A percentile compares a stretch with the other conserved stretches of the same genome.
Conservation (phyloP, 257 asterid species). For the Asclepias syriaca region DNA sequence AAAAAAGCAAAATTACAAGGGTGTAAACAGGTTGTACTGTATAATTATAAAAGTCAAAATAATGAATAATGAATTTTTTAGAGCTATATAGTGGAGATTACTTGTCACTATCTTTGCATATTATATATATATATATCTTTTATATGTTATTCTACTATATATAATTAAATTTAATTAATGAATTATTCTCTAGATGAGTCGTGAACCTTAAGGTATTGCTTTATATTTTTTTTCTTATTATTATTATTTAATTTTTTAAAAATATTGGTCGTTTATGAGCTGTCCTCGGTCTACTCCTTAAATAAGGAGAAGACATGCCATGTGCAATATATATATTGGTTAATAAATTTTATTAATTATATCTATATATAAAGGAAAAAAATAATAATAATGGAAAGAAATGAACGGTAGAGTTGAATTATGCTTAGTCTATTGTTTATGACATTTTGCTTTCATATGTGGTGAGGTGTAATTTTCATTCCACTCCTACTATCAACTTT, state of each 20-base stretch:
- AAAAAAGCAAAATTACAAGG: slow-evolving; percentile 12
- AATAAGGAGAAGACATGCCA: slow-evolving; percentile 12
- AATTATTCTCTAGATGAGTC: background rate
- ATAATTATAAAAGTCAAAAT: slow-evolving; percentile 8
- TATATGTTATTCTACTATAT: background rate
- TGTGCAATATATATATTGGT: slow-evolving; percentile 13
- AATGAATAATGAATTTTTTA: background rate
- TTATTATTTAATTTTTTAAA: background rate
- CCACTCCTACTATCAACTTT: no score
- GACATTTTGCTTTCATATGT: no score
- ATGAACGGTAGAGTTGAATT: no score
- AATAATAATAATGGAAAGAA: no score
- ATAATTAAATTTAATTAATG: background rate
- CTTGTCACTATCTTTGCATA: background rate
- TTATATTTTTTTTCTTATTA: background rate
- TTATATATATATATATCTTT: no score
- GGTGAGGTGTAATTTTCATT: no score
- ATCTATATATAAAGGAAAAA: no score
- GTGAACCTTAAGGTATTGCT: background rate
- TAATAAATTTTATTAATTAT: background rate
- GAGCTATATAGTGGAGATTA: background rate
- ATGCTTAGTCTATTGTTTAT: no score
- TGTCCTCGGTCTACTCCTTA: slow-evolving; percentile 12
- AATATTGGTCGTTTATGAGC: slow-evolving; percentile 10
- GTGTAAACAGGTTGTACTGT: slow-evolving; percentile 11